phyloP scores from a whole-genome alignment of 2,329 filamentous ascomycete genomes.

The Trichophyton equinum region DNA sequence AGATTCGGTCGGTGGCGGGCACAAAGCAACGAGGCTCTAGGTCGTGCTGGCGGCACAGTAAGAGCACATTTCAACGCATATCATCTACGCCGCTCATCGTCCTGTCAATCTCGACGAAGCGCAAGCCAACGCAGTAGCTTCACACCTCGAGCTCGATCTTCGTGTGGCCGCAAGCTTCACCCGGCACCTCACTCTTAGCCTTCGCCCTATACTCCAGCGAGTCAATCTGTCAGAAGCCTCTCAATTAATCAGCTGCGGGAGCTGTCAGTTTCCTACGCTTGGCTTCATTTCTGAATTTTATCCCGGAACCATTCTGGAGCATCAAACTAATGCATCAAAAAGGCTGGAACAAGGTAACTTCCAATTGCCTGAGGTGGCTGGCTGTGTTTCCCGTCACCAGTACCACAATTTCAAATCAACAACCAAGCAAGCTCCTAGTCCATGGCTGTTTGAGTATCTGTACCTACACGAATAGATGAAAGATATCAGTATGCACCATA shows the following conservation, averaged over 20 bases:
- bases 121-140: slow-evolving; percentile 6
- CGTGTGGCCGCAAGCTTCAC: slow-evolving; percentile 7
- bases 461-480: too few species aligned
- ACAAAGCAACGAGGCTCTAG: slow-evolving; percentile 4
- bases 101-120: slow-evolving; percentile 6
- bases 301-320: slow-evolving; percentile 6
- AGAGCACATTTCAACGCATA: slow-evolving; percentile 5
- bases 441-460: too few species aligned
- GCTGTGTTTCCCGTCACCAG: too few species aligned
- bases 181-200: slow-evolving; percentile 7
- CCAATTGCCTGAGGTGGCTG: too few species aligned
- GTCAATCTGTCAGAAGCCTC: slow-evolving; percentile 7
- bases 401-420: too few species aligned
- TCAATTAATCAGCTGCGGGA: slow-evolving; percentile 6
- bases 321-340: slow-evolving; percentile 6
- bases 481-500: too few species aligned
- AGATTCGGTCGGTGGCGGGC: slow-evolving; percentile 3
- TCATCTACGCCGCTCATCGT: slow-evolving; percentile 6
- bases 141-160: slow-evolving; percentile 7
- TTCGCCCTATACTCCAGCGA: slow-evolving; percentile 6
- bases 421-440: too few species aligned
- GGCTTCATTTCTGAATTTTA: slow-evolving; percentile 4
- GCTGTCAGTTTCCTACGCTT: slow-evolving; percentile 6
- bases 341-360: neutral
- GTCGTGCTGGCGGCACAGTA: slow-evolving; percentile 6